These are phyloP conservation scores for Rhizoclosmatium globosum DNA, from an alignment of 192 early-diverging fungal genomes.

Conservation along the genomic window DNA sequence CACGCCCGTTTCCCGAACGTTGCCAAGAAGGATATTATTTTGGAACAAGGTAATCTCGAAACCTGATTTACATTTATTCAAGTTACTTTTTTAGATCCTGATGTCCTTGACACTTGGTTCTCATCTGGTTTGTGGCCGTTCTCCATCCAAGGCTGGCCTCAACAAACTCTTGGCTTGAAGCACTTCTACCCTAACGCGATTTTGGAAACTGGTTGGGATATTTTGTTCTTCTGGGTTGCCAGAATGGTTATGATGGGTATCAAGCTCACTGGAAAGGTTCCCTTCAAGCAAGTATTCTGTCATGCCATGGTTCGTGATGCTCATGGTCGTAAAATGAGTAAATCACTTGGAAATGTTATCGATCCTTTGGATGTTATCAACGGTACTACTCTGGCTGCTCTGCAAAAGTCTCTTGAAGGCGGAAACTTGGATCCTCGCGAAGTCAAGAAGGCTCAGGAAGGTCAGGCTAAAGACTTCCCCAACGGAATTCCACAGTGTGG, in stretches of 20 bases:
- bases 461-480: slow-evolving; percentile 89
- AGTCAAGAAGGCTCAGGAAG: slow-evolving; percentile 84
- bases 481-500: slow-evolving; percentile 98
- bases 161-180: slow-evolving; percentile 83
- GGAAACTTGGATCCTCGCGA: slow-evolving; percentile 94
- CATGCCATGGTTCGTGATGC: slow-evolving; percentile 99
- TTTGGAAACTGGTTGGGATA: slow-evolving; percentile 98
- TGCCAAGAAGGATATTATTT: slow-evolving; percentile 68
- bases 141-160: slow-evolving; percentile 96
- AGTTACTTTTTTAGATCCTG: slow-evolving; percentile 68
- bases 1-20: slow-evolving; percentile 79
- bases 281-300: slow-evolving; percentile 93
- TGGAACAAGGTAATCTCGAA: slow-evolving; percentile 74
- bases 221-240: slow-evolving; percentile 99
- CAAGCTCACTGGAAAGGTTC: slow-evolving; percentile 93
- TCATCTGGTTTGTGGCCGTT: slow-evolving; percentile 99
- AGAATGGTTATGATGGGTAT: slow-evolving; percentile 99
- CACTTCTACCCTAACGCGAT: slow-evolving; percentile 91
- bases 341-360: slow-evolving; percentile 96
- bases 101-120: slow-evolving; percentile 99
- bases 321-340: slow-evolving; percentile 98
- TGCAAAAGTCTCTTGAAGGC: slow-evolving; percentile 77
- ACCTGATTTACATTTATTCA: background rate
- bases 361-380: slow-evolving; percentile 97
- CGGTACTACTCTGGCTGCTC: slow-evolving; percentile 82